Evolutionary conservation across 352 stramenopile genomes (phyloP).

Genomic region (Phytophthora hibernalis): DNA sequence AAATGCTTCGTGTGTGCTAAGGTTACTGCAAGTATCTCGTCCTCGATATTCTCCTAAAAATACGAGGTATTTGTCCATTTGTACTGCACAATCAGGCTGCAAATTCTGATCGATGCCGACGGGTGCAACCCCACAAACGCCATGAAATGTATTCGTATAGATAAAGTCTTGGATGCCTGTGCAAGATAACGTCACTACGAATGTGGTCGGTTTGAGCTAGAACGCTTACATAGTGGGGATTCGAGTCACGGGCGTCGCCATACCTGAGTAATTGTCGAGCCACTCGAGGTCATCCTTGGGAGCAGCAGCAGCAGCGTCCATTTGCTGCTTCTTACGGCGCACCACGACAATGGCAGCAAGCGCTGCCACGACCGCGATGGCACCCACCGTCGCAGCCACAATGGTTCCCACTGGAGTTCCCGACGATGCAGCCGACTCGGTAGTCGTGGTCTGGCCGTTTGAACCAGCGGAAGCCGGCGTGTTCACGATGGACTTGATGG

Average conservation of each 20-base stretch:
- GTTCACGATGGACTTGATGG: conserved; percentile 15
- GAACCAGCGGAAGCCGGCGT: conserved; percentile 14
- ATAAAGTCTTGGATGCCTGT: neutral
- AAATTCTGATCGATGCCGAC: neutral
- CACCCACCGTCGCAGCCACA: conserved; percentile 24
- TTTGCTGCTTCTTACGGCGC: conserved; percentile 61
- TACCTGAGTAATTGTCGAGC: conserved; percentile 17
- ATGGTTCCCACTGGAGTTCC: conserved; percentile 11
- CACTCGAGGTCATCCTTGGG: conserved; percentile 38
- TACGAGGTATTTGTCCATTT: conserved; percentile 1
- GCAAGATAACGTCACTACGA: neutral
- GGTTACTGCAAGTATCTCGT: conserved; percentile 28
- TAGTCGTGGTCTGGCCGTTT: conserved; percentile 16
- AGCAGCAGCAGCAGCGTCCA: conserved; percentile 38
- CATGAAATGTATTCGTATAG: neutral
- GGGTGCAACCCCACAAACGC: neutral
- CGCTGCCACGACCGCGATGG: conserved; percentile 31
- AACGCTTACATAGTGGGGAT: conserved; percentile 43
- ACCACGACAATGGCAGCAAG: conserved; percentile 47
- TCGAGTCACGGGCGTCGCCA: conserved; percentile 42
- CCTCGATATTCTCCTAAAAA: conserved; percentile 31
- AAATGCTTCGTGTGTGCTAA: neutral
- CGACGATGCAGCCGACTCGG: conserved; percentile 10
- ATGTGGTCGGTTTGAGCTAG: neutral
- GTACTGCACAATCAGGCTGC: neutral